Evolutionary conservation across 2,329 filamentous ascomycete species (phyloP), one percentile per base, ranked within the genome.

Genomic region (Colletotrichum tofieldiae): DNA sequence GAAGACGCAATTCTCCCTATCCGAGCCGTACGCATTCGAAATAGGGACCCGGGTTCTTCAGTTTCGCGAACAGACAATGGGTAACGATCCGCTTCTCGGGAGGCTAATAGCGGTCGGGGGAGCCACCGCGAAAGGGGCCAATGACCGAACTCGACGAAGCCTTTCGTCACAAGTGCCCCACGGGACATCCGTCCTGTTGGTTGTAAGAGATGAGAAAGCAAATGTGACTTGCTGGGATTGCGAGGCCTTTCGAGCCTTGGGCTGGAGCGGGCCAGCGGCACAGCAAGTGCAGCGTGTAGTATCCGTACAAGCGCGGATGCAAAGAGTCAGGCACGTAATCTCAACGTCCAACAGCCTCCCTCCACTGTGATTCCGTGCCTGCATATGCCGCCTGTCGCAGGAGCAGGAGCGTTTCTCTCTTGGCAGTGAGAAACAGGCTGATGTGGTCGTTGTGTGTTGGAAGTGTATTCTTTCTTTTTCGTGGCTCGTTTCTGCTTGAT

Each of bases 51-150:
- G 70, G 32, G 59, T 51, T 70, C 52, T 56, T 69, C 54, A 59
- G 39, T 72, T 35, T 54, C 41, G 70, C 70, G 70, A 70, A 72
- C 70, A 72, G 60, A 65, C 66, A 69, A 55, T 64, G 65, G 59
- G 29, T 67, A 62, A 43, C 16, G 47, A 70, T 56, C 65, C 59
- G 65, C 65, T 55, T 72, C 60, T 66, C 47, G 54, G 52, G 47
- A 52, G 45, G 65, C 51, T 35, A 63, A 47, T 39, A 20, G 26
- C 35, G 52, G 41, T 29, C 41, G 58, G 55, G 65, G 65, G 39
- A 58, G 65, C 65, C 37, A 59, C 43, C 58, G 49, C 37, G 56
- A 60, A 69, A 41, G 65, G 54, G 43, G 56, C 45, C 59, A 72
- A 72, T 72, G 56, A 23, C 54, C 59, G 70, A 47, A 43, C n/a